phyloP scores from a whole-genome alignment of 108 stramenopile genomes.

The Mediolabrus comicus region DNA sequence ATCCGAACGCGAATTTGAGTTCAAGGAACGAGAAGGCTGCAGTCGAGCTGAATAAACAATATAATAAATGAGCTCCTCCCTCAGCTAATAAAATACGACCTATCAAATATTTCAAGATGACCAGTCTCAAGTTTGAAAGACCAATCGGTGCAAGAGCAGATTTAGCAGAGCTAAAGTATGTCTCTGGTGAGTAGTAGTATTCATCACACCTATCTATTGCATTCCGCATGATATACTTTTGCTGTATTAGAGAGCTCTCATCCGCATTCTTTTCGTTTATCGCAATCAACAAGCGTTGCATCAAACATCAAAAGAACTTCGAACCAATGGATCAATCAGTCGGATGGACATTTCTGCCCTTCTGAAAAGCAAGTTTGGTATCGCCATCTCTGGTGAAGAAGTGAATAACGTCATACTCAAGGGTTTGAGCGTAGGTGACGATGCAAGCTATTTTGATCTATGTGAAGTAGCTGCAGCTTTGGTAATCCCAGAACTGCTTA shows the following conservation, averaged over 20 bases:
- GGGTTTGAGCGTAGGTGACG: constrained; percentile 8
- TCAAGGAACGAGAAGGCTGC: too few species aligned
- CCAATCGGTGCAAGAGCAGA: constrained; percentile 7
- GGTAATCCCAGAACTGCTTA: not conserved
- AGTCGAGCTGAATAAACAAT: too few species aligned
- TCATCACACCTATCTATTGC: too few species aligned
- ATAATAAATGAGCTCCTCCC: too few species aligned
- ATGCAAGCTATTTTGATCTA: constrained; percentile 8
- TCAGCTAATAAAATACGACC: too few species aligned
- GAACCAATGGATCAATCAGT: not conserved
- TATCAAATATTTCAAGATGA: too few species aligned
- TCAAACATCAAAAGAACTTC: constrained; percentile 4
- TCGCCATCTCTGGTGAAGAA: not conserved
- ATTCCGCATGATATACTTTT: not conserved
- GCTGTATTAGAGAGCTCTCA: not conserved
- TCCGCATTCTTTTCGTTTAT: not conserved
- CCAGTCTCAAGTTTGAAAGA: not conserved
- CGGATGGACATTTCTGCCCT: not conserved
- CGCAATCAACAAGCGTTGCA: not conserved
- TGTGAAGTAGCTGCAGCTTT: constrained; percentile 2
- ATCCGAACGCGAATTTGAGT: too few species aligned
- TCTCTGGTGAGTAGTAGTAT: not conserved
- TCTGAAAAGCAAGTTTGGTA: not conserved
- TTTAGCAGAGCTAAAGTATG: constrained; percentile 6
- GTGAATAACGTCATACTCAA: not conserved